Evolutionary conservation across 129 eudicot species (phyloP).

Genomic region (Rutidosis leptorrhynchoides): DNA sequence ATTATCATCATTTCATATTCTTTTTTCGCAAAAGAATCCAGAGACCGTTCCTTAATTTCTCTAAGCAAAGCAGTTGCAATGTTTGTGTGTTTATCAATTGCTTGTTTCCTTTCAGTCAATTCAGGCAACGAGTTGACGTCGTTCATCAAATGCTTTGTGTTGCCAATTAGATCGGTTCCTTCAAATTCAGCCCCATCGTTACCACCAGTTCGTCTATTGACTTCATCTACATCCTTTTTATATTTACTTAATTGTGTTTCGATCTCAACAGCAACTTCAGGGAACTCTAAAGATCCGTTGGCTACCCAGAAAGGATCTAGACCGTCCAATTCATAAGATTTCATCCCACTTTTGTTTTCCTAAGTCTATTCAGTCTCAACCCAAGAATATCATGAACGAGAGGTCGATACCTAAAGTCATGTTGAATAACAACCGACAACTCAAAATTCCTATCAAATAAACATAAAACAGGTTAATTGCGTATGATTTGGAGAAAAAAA

Average conservation of each 20-base stretch:
- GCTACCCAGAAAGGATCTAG: slow-evolving; percentile 80
- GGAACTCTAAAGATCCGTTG: slow-evolving; percentile 82
- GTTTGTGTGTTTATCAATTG: slow-evolving; percentile 88
- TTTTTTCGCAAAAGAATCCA: slow-evolving; percentile 79
- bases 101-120: slow-evolving; percentile 75
- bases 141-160: slow-evolving; percentile 76
- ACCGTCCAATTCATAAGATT: slow-evolving; percentile 76
- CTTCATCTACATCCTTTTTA: slow-evolving; percentile 86
- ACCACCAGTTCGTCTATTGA: slow-evolving; percentile 82
- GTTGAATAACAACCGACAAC: slow-evolving; percentile 82
- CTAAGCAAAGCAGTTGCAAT: slow-evolving; percentile 85
- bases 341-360: slow-evolving; percentile 80
- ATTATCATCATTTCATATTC: slow-evolving; percentile 89
- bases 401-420: slow-evolving; percentile 80
- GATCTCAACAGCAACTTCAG: slow-evolving; percentile 87
- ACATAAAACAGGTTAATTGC: slow-evolving; percentile 63
- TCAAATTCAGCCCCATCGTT: slow-evolving; percentile 72
- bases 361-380: slow-evolving; percentile 72
- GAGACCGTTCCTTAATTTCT: slow-evolving; percentile 83
- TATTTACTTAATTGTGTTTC: slow-evolving; percentile 85
- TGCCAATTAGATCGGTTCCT: slow-evolving; percentile 79
- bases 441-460: slow-evolving; percentile 84
- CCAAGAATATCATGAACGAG: slow-evolving; percentile 97
- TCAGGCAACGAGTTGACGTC: slow-evolving; percentile 81
- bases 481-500: no score